Base-by-base conservation (phyloP, 1,284 basidiomycete species). In the Moesziomyces sp. region DNA sequence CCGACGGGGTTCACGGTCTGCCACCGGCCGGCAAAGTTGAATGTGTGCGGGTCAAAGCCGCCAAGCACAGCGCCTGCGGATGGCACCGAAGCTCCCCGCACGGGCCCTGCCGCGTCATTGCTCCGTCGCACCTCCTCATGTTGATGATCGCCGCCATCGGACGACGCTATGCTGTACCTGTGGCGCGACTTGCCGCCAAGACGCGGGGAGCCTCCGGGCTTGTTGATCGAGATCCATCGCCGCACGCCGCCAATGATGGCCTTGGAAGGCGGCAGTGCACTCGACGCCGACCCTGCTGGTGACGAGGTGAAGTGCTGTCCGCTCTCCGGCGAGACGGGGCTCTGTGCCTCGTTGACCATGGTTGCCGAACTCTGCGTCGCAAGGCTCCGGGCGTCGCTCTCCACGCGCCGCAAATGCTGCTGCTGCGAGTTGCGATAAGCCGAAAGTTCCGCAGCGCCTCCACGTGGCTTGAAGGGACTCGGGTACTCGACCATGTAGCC, bases 171-270 rank as follows among this genome's bases (percentile, higher is more conserved):
- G 46, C 62, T 61, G 61, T 58, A 52, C 10, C 65, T 60, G 35
- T 64, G 58, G 47, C 58, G 65, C 10, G 59, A 58, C 38, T 59
- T 57, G 34, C 56, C 48, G 5, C 58, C 47, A 3, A 64, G 49
- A 28, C 52, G 64, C 0, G 57, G 54, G 16, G 62, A 65, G 2
- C 60, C 52, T 40, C 63, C 57, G 14, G 71, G 58, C 26, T 58
- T 51, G 47, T 80, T 80, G 57, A 80, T 66, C 42, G 67, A 72
- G 51, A 80, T 80, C 78, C 78, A 80, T 21, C 78, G 56, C 30
- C 66, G 48, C 3, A 80, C 78, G 9, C 78, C 78, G 24, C 78
- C 78, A 9, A 80, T 77, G 26, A 80, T 62, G 10, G 76, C 77
- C 23, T 67, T 71, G 14, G 72, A 74, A 3, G 65, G 74, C 23